Percentiles rank a stretch among this genome's conserved stretches.
Conservation (phyloP, 352 stramenopile species). For the Phytophthora brassicae region DNA sequence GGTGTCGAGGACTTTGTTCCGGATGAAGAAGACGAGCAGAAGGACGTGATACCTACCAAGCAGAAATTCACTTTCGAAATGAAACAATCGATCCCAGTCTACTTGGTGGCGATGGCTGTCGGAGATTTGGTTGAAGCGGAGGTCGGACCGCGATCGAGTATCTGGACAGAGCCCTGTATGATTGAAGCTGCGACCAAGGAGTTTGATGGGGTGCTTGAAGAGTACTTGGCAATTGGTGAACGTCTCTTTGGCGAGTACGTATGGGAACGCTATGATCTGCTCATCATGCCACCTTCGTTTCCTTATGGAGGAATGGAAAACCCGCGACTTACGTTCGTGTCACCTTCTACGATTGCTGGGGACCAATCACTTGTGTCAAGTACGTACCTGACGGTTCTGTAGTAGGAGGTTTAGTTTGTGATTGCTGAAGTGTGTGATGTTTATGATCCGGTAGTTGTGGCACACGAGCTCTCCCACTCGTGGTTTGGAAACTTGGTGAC, state of each 20-base stretch:
- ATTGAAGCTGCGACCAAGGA: conserved; percentile 71
- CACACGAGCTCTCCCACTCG: conserved; percentile 84
- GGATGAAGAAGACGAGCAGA: conserved; percentile 12
- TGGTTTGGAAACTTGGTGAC: conserved; percentile 88
- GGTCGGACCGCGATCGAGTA: conserved; percentile 67
- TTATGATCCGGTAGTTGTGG: conserved; percentile 50
- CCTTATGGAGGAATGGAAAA: conserved; percentile 99
- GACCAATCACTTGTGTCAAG: conserved; percentile 78
- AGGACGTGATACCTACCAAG: conserved; percentile 14
- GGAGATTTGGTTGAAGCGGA: conserved; percentile 70
- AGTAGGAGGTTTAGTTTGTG: neutral
- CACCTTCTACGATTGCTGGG: conserved; percentile 71
- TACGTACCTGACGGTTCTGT: conserved; percentile 20
- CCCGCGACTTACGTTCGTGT: conserved; percentile 88
- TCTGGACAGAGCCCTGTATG: conserved; percentile 86
- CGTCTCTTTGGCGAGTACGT: conserved; percentile 80
- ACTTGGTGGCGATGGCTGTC: conserved; percentile 83
- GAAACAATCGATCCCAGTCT: conserved; percentile 83
- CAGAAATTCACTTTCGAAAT: conserved; percentile 76
- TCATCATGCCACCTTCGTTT: conserved; percentile 89
- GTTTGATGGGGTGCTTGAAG: conserved; percentile 75
- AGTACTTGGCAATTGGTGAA: conserved; percentile 74
- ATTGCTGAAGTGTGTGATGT: neutral
- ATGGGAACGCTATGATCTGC: conserved; percentile 84
- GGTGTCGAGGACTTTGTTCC: conserved; percentile 24